Evolutionary conservation across 768 basidiomycete genomes (phyloP), one percentile per base, ranked within the genome.

Genomic region (Phallus indusiatus): DNA sequence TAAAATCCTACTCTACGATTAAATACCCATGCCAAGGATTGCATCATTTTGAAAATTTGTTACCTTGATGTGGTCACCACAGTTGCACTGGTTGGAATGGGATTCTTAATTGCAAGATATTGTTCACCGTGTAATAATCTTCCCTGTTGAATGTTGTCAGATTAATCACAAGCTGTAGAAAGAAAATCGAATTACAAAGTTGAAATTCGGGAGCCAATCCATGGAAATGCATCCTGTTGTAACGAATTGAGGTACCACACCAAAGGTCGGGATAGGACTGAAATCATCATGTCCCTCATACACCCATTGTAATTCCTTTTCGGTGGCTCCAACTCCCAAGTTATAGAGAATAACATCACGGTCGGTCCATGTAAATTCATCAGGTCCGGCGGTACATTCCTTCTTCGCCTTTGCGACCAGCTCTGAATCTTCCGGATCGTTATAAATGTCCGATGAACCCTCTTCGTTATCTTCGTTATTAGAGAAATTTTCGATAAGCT

Each of bases 101-200:
- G 85, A 1, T 75, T 84, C 66, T 88, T 86, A 70, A 99, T 90
- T 61, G 83, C 80, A 64, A 99, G 74, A 71, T 91, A 98, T 67
- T 98, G 96, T 69, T 99, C 96, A 49, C 96, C 96, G 69, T 99
- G 96, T 17, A 99, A 80, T n/a, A 99, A 77, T 73, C 92, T 97
- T 51, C 94, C 91, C 91, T 93, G 61, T 34, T 37, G n/a, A 24
- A n/a, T 48, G 21, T 18, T 35, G 28, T 24, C 50, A 60, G 34
- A 56, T 18, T 46, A 37, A 21, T 35, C 18, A 46, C 10, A 10
- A 35, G 46, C 17, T 9, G 47, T 28, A 53, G 53, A 17, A 61
- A n/a, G n/a, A 28, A 14, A 12, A 10, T 12, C n/a, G 35, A 71
- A 83, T 53, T 65, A 90, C 91, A 5, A 92, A 93, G 68, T 94